Base-by-base conservation (phyloP, 176 grass and related monocot genomes). In the Guadua angustifolia region DNA sequence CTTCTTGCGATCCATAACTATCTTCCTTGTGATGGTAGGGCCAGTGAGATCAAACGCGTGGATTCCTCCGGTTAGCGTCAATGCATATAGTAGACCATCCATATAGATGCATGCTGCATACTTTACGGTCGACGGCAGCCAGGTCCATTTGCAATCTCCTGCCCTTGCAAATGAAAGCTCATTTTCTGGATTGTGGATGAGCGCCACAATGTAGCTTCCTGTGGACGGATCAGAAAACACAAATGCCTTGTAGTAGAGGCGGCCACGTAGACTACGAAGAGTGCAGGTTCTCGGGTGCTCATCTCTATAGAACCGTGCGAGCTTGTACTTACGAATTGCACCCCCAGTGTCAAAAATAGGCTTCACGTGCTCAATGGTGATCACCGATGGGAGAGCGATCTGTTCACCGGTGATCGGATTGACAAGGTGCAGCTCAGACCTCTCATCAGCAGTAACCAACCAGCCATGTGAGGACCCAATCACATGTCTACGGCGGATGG, bases 311-410 rank as follows among this genome's bases (percentile, higher is more conserved):
- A 40, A 21, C 38, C 66, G 38, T 71, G n/a, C 3, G 8, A 8
- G 3, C 5, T 46, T 11, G 14, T 46, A 46, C 42, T 26, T 4
- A 1, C 15, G 0, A 25, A 71, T 1, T 7, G 6, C 38, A 45
- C 69, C 43, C 6, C n/a, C 12, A 4, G 26, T 1, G 14, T 47
- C 13, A 16, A 71, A 71, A 10, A 47, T 16, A 11, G 69, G 69
- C 11, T 46, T 47, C 42, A 71, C n/a, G 7, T 21, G 12, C 42
- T 71, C 12, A 1, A 51, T 73, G 46, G 71, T 52, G 71, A 10
- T 73, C 15, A 73, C 44, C 17, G 46, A n/a, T 21, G 46, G 71
- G 71, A 73, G 71, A 21, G 71, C 46, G 6, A 73, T 52, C 71
- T 73, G 71, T 16, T 73, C n/a, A 2, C 46, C 10, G 4, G 69